Conservation (phyloP, 805 yeast species). For the Nakazawaea ambrosiae region DNA sequence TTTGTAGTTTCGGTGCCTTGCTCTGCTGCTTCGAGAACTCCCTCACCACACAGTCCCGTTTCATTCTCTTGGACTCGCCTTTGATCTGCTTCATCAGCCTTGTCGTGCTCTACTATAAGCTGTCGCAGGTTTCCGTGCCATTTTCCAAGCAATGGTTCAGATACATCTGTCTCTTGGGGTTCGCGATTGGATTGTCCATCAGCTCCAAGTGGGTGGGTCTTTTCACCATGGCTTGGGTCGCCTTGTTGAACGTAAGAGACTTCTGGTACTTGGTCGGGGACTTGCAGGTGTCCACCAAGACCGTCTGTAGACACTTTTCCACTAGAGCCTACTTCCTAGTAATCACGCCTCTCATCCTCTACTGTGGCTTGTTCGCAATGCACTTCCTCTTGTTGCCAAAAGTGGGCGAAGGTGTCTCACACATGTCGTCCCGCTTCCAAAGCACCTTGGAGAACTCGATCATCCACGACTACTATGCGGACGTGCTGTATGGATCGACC, state of each 20-base stretch:
- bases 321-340: slow-evolving; percentile 36
- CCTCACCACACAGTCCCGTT: slow-evolving; percentile 53
- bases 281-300: slow-evolving; percentile 32
- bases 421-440: slow-evolving; percentile 64
- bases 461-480: slow-evolving; percentile 41
- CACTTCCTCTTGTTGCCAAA: slow-evolving; percentile 45
- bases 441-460: slow-evolving; percentile 41
- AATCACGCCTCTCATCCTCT: slow-evolving; percentile 50
- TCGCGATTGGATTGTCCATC: slow-evolving; percentile 45
- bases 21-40: slow-evolving; percentile 60
- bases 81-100: slow-evolving; percentile 39
- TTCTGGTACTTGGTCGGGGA: slow-evolving; percentile 74
- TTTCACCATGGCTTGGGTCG: slow-evolving; percentile 61
- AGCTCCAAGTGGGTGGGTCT: slow-evolving; percentile 70
- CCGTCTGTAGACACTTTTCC: slow-evolving; percentile 32
- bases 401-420: slow-evolving; percentile 54
- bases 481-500: slow-evolving; percentile 64
- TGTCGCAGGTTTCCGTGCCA: slow-evolving; percentile 36
- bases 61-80: slow-evolving; percentile 38
- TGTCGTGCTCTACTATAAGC: slow-evolving; percentile 44
- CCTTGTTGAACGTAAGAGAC: slow-evolving; percentile 37
- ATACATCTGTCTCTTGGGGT: slow-evolving; percentile 39
- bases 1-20: slow-evolving; percentile 44
- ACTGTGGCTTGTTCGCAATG: slow-evolving; percentile 46
- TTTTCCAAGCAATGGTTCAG: slow-evolving; percentile 47